These are phyloP conservation scores for Clitopilus hobsonii DNA, from an alignment of 768 basidiomycete genomes.

Conservation along the genomic window DNA sequence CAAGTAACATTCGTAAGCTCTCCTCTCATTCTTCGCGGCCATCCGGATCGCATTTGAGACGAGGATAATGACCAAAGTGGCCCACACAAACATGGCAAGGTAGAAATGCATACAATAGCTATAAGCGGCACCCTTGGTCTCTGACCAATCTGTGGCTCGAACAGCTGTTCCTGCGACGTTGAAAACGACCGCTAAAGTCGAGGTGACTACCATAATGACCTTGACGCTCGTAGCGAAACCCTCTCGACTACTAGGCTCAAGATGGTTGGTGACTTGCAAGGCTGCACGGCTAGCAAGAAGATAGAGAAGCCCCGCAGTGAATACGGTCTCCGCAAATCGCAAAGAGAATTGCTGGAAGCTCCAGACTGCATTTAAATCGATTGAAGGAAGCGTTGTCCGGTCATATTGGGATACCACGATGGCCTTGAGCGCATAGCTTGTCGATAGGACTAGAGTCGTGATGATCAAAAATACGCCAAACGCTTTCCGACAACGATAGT, in stretches of 20 bases:
- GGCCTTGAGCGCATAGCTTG: neutral
- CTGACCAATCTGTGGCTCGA: neutral
- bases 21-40: neutral
- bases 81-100: neutral
- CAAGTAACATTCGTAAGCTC: neutral
- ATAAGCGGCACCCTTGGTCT: neutral
- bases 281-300: neutral
- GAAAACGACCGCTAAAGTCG: neutral
- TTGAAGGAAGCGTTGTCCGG: neutral
- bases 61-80: neutral
- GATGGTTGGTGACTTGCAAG: neutral
- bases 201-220: neutral
- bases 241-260: neutral
- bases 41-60: neutral
- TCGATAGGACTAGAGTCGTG: neutral
- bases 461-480: neutral
- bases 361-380: neutral
- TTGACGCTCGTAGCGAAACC: neutral
- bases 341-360: neutral
- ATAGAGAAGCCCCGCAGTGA: neutral
- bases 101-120: neutral
- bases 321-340: neutral
- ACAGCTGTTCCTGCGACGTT: neutral
- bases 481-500: neutral
- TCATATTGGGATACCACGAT: neutral